phyloP scores from a whole-genome alignment of 495 filamentous ascomycete genomes.

The Daldinia caldariorum region DNA sequence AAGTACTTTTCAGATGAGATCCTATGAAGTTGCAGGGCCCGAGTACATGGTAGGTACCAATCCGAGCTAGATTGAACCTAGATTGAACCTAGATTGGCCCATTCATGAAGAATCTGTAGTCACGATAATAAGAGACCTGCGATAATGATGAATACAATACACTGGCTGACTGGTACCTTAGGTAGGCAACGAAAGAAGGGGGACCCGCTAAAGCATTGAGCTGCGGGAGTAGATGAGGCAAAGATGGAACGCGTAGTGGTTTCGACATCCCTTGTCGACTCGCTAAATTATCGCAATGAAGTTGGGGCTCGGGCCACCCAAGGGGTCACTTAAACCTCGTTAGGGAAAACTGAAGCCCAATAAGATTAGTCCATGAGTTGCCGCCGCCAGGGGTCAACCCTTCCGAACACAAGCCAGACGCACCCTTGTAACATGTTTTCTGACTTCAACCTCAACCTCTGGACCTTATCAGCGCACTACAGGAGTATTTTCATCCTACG shows the following conservation, averaged over 20 bases:
- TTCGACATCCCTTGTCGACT: slow-evolving; percentile 45
- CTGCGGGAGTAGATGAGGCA: slow-evolving; percentile 48
- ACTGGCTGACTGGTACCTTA: neutral
- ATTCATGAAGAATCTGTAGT: slow-evolving; percentile 8
- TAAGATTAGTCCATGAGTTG: slow-evolving; percentile 27
- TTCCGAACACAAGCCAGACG: slow-evolving; percentile 36
- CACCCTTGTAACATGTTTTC: slow-evolving; percentile 32
- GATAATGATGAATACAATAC: slow-evolving; percentile 3
- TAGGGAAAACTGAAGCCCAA: slow-evolving; percentile 12
- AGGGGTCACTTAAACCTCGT: slow-evolving; percentile 23
- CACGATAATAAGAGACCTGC: neutral
- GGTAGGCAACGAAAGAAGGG: neutral
- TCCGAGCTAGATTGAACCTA: slow-evolving; percentile 35
- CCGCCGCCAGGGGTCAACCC: slow-evolving; percentile 25
- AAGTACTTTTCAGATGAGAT: slow-evolving; percentile 28
- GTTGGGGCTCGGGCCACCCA: slow-evolving; percentile 28
- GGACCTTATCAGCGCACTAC: slow-evolving; percentile 11
- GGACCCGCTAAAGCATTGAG: slow-evolving; percentile 41
- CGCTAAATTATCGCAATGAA: slow-evolving; percentile 45
- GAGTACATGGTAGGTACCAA: slow-evolving; percentile 35
- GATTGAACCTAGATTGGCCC: too few species aligned
- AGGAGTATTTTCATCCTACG: slow-evolving; percentile 24
- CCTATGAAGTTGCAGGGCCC: slow-evolving; percentile 20
- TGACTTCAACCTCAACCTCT: slow-evolving; percentile 14
- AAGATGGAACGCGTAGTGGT: slow-evolving; percentile 50